phyloP scores from a whole-genome alignment of 306 rosid genomes.

The Pueraria montana region DNA sequence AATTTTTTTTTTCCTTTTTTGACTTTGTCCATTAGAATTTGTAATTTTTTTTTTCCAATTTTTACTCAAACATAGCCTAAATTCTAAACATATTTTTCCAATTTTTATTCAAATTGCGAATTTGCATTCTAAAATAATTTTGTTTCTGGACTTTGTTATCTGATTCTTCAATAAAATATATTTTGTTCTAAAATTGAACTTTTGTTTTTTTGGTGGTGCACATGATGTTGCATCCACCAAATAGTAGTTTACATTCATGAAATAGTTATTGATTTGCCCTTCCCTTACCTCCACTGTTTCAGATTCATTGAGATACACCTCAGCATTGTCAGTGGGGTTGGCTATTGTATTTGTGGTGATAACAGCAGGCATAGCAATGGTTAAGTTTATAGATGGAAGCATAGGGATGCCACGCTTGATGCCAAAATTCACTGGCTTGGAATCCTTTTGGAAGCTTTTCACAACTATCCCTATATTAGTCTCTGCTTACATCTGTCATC shows the following conservation, averaged over 20 bases:
- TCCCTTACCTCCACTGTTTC: neutral
- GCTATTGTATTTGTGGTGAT: slow-evolving; percentile 15
- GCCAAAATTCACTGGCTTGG: neutral
- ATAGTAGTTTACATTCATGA: neutral
- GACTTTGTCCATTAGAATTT: too few relatives aligned
- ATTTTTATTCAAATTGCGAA: too few relatives aligned
- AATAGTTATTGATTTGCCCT: neutral
- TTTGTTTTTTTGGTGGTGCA: neutral
- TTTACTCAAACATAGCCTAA: too few relatives aligned
- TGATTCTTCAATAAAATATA: too few relatives aligned
- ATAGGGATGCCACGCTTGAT: neutral
- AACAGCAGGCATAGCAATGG: slow-evolving; percentile 15
- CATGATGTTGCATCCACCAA: neutral
- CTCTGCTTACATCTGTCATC: slow-evolving; percentile 22
- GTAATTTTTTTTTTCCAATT: too few relatives aligned
- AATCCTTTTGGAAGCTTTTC: slow-evolving; percentile 21
- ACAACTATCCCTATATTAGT: neutral
- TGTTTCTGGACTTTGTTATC: neutral
- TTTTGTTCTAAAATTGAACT: neutral
- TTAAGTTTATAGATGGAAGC: slow-evolving; percentile 5
- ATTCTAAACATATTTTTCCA: too few relatives aligned
- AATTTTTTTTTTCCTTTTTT: too few relatives aligned
- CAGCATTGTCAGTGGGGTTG: slow-evolving; percentile 14
- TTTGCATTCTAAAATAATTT: too few relatives aligned
- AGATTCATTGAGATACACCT: slow-evolving; percentile 22